Evolutionary conservation across 495 filamentous ascomycete species (phyloP), one percentile per base, ranked within the genome.

Genomic region (Haplographium delicatum): DNA sequence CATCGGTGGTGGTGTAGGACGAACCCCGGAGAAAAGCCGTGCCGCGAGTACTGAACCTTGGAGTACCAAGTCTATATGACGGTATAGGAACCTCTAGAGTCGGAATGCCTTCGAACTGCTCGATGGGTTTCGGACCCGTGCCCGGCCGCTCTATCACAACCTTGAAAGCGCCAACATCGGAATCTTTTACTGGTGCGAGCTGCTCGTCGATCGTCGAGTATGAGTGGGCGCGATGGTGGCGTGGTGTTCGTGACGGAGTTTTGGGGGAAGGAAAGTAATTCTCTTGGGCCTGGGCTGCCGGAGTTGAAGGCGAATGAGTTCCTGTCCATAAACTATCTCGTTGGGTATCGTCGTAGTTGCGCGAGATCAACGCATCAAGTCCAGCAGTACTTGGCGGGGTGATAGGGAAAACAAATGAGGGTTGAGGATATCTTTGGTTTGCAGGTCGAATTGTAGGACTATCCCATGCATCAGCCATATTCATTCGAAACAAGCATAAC

Each of bases 21-120:
- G 90, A 93, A 61, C 82, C 88, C 47, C 88, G 85, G 54, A 97
- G 74, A 51, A 87, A 80, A 2, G 90, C 84, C 38, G 83, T 93
- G 6, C 89, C 88, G 51, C 80, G 77, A 16, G 79, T 67, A 54
- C 84, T 91, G 64, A 95, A 96, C 38, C 82, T 81, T 8, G 90
- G 86, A 3, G 86, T 85, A 3, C 89, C 90, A 46, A 97, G 72
- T 46, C 83, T 82, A 71, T 94, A 94, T 53, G 88, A 83, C 33
- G 93, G 90, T 48, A 96, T 94, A 6, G 85, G 78, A 28, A 91
- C 76, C 54, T 95, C 81, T 40, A 96, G 65, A 31, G 83, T 67
- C 15, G 81, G 81, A 31, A 75, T 64, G 33, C 72, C 44, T 6
- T 39, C 33, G 19, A 54, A 40, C 23, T 81, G 76, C 56, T 86